Conservation (phyloP, 768 basidiomycete species). For the Pleurotus cornucopiae region DNA sequence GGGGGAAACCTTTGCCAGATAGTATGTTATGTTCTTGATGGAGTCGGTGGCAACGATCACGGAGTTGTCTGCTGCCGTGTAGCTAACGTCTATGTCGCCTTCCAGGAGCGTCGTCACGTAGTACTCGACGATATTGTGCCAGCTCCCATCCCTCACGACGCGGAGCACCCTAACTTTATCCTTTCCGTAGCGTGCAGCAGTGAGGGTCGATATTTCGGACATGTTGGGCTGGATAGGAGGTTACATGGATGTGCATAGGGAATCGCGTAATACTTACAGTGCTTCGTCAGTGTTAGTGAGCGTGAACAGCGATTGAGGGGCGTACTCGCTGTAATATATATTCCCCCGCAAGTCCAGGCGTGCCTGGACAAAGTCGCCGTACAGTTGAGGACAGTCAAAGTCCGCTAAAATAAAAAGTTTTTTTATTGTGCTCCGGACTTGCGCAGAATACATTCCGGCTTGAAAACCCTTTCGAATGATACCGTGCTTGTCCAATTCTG, state of each 20-base stretch:
- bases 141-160: constrained; percentile 64
- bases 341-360: constrained; percentile 1
- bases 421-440: no score
- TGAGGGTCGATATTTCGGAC: constrained; percentile 19
- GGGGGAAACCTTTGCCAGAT: constrained; percentile 86
- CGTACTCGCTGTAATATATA: neutral
- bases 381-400: no score
- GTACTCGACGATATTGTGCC: constrained; percentile 82
- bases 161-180: constrained; percentile 84
- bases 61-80: constrained; percentile 85
- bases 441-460: no score
- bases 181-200: constrained; percentile 77
- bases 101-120: constrained; percentile 77
- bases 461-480: no score
- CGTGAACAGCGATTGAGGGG: no score
- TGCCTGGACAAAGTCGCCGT: neutral
- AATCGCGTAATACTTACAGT: no score
- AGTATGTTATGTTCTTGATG: constrained; percentile 69
- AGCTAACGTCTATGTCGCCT: constrained; percentile 79
- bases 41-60: constrained; percentile 91
- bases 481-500: no score
- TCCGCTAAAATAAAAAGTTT: no score
- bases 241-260: no score
- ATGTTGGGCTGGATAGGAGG: neutral
- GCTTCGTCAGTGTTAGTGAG: no score